These are phyloP conservation scores for Euphorbia lathyris DNA, from an alignment of 345 rosid genomes.

Conservation along the genomic window DNA sequence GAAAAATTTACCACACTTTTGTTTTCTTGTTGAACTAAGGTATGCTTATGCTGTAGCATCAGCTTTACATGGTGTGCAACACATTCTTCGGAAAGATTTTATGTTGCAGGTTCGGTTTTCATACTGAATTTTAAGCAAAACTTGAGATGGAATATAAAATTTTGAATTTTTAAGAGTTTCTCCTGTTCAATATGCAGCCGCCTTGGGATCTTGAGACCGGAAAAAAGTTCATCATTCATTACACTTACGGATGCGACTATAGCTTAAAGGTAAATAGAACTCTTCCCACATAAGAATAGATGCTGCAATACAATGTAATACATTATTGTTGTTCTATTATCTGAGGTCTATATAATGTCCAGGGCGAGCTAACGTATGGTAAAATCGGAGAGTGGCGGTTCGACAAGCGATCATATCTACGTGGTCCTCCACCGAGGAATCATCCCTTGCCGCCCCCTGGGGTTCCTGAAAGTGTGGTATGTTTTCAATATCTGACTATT, in stretches of 20 bases:
- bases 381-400: conserved; percentile 90
- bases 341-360: background rate
- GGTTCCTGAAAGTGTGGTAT: conserved; percentile 95
- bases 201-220: conserved; percentile 71
- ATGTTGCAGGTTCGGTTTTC: conserved; percentile 81
- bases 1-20: background rate
- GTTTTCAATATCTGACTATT: conserved; percentile 18
- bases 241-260: conserved; percentile 92
- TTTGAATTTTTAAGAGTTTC: conserved; percentile 1
- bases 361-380: conserved; percentile 89
- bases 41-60: conserved; percentile 97
- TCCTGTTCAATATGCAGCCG: conserved; percentile 51
- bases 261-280: conserved; percentile 58
- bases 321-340: no score
- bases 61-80: conserved; percentile 85
- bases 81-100: conserved; percentile 79
- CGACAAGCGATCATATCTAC: conserved; percentile 81
- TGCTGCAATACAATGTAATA: background rate
- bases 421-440: conserved; percentile 70
- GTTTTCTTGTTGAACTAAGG: conserved; percentile 43
- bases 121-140: background rate
- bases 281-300: background rate
- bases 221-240: conserved; percentile 78
- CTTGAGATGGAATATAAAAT: conserved; percentile 5
- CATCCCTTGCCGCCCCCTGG: conserved; percentile 79